Evolutionary conservation across 2,329 filamentous ascomycete species (phyloP).

Genomic region (Talaromyces sp.): DNA sequence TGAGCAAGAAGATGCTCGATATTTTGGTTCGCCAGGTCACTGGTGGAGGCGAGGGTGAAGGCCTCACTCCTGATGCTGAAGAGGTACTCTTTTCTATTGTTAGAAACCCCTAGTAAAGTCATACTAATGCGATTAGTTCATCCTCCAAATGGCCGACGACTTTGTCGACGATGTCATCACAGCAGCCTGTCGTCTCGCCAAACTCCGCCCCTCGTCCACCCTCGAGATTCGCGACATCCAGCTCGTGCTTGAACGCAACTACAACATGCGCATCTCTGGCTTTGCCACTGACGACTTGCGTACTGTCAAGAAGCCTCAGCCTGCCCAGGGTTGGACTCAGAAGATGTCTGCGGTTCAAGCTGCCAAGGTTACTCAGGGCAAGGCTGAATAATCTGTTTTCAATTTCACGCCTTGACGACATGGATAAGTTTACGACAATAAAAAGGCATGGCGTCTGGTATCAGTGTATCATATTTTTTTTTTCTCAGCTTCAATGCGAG

Average conservation of each 20-base stretch:
- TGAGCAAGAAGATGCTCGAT: slow-evolving; percentile 98
- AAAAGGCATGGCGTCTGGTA: not conserved
- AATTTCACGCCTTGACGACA: not conserved
- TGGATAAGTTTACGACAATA: not conserved
- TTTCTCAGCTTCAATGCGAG: not conserved
- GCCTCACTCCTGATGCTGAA: slow-evolving; percentile 87
- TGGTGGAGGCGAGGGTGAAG: slow-evolving; percentile 71
- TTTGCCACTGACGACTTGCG: slow-evolving; percentile 92
- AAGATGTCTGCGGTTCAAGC: slow-evolving; percentile 98
- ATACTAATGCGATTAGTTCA: slow-evolving; percentile 55
- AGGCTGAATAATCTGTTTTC: slow-evolving; percentile 31
- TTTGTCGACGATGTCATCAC: slow-evolving; percentile 92
- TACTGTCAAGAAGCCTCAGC: slow-evolving; percentile 89
- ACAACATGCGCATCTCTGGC: slow-evolving; percentile 89
- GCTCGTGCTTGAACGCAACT: slow-evolving; percentile 76
- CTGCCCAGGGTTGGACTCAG: slow-evolving; percentile 81
- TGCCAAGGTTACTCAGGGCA: slow-evolving; percentile 65
- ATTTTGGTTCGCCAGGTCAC: slow-evolving; percentile 93
- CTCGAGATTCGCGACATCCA: slow-evolving; percentile 87
- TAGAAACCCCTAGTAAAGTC: not conserved
- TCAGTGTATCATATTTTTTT: not conserved
- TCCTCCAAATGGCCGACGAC: slow-evolving; percentile 84
- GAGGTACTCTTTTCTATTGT: slow-evolving; percentile 62
- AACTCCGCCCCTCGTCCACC: slow-evolving; percentile 83
- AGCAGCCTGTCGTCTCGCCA: slow-evolving; percentile 83